Conservation (phyloP, 352 stramenopile species). For the Pythium diclinum region DNA sequence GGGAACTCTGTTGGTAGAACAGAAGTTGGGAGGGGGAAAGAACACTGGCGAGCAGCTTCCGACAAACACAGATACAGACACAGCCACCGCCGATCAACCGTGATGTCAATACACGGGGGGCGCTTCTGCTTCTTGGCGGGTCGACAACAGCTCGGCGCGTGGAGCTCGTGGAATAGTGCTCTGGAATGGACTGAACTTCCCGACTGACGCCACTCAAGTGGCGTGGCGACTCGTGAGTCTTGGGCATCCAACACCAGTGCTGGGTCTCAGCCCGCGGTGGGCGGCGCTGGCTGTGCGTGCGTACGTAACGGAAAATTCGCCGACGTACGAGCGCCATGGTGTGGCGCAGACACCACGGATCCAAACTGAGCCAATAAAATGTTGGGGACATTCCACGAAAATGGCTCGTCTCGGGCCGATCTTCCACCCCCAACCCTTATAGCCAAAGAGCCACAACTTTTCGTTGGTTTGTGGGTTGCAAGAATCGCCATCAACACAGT, state of each 20-base stretch:
- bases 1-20: not conserved
- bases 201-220: conserved; percentile 1
- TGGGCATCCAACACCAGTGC: not conserved
- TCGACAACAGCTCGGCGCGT: too few relatives aligned
- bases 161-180: too few relatives aligned
- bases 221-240: not conserved
- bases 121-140: too few relatives aligned
- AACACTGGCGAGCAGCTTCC: conserved; percentile 1
- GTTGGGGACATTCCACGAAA: conserved; percentile 4
- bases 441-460: not conserved
- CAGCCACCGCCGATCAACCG: not conserved
- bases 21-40: not conserved
- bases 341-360: not conserved
- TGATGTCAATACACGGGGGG: not conserved
- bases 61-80: not conserved
- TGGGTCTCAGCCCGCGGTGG: not conserved
- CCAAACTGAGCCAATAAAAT: conserved; percentile 4
- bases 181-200: not conserved
- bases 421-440: conserved; percentile 13
- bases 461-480: not conserved
- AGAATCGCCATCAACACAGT: not conserved
- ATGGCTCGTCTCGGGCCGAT: conserved; percentile 20
- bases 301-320: conserved; percentile 10
- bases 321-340: not conserved
- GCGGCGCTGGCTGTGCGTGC: not conserved